Base-by-base conservation (phyloP, 768 basidiomycete species). In the Boletellus ananas region DNA sequence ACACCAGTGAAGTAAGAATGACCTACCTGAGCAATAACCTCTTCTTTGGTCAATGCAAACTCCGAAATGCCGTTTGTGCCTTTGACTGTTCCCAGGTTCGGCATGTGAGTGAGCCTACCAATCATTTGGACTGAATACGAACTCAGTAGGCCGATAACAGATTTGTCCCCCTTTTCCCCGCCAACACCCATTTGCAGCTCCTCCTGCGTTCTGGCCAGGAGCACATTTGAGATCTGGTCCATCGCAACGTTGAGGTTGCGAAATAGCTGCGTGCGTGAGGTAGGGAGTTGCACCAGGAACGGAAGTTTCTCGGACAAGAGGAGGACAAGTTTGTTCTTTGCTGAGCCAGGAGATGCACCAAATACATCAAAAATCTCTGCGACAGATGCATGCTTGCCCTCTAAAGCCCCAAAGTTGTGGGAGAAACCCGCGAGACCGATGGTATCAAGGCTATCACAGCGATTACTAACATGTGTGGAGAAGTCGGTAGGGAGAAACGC, bases 361-460 rank as follows among this genome's bases (percentile, higher is more conserved):
- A 75, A 70, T 0, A 66, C 60, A 14, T 74, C 72, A 25, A 79
- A 76, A 2, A 70, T 66, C 4, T 73, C 67, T 3, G 71, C 65
- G 16, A 81, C 69, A 3, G 67, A 55, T 4, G 76, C 68, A 25
- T 59, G 62, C 47, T 76, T 72, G 6, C 80, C 80, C 13, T 78
- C 73, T 4, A 83, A 68, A 0, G 77, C 63, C 12, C 74, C 73
- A 54, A 84, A 84, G 57, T 81, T 70, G 55, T 83, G 76, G 4
- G 77, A 76, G 49, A 83, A 84, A 0, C 80, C 79, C 7, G 79
- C 79, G 31, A 83, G 77, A 16, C 81, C 80, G 43, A 84, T 70
- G 1, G 70, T 74, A 56, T 84, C 83, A 3, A 84, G 66, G 12
- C 80, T 81, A n/a, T 3, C 34, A n/a, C 23, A 21, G 14, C 34